Evolutionary conservation across 305 asterid species (phyloP).

Genomic region (Solanum hybrid): DNA sequence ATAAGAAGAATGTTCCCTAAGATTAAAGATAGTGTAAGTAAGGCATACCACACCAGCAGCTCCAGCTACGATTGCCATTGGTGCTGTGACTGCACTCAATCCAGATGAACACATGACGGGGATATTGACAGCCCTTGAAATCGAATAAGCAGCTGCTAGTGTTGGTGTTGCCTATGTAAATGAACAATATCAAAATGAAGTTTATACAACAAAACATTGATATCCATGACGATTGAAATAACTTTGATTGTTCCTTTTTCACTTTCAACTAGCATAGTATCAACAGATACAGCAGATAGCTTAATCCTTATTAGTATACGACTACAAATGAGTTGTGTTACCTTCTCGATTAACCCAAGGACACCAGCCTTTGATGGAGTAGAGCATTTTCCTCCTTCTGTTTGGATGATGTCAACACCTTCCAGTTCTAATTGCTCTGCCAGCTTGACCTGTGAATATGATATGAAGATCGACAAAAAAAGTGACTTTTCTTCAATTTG

Average conservation of each 20-base stretch:
- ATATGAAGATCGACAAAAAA: background rate
- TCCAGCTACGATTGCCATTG: slow-evolving; percentile 89
- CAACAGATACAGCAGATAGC: background rate
- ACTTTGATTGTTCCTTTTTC: background rate
- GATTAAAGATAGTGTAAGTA: background rate
- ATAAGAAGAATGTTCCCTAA: background rate
- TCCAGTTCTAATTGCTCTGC: slow-evolving; percentile 73
- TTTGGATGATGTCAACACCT: slow-evolving; percentile 85
- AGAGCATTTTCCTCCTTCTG: slow-evolving; percentile 83
- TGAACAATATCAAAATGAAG: background rate
- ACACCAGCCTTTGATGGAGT: slow-evolving; percentile 69
- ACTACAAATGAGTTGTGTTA: background rate
- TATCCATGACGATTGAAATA: background rate
- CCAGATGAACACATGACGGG: slow-evolving; percentile 93
- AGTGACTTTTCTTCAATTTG: background rate
- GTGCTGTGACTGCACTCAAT: slow-evolving; percentile 75
- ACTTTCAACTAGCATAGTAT: background rate
- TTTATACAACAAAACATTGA: background rate
- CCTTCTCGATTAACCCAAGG: slow-evolving; percentile 92
- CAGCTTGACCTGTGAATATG: slow-evolving; percentile 39
- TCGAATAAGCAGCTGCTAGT: slow-evolving; percentile 82
- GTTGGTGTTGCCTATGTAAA: slow-evolving; percentile 65
- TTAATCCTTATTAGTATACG: background rate
- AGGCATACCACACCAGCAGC: slow-evolving; percentile 75
- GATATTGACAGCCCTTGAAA: slow-evolving; percentile 65